Evolutionary conservation across 108 stramenopile species (phyloP).

Genomic region (Cyclotella cryptica): DNA sequence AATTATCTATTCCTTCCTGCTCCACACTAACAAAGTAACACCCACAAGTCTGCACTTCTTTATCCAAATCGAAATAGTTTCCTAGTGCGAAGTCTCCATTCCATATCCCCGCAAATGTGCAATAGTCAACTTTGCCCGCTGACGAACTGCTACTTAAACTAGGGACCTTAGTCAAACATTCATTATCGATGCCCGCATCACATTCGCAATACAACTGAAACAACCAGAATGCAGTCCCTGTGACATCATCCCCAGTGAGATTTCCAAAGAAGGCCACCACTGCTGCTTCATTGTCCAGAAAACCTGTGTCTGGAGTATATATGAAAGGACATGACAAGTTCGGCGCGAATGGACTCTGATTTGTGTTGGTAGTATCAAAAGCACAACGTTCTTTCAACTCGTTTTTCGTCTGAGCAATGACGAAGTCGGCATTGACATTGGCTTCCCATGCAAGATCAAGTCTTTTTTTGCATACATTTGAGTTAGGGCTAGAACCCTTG

Average conservation of each 20-base stretch:
- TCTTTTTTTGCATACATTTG: neutral
- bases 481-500: neutral
- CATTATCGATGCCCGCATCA: neutral
- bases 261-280: neutral
- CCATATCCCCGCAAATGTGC: conserved; percentile 22
- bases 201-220: conserved; percentile 22
- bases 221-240: neutral
- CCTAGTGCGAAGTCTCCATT: conserved; percentile 12
- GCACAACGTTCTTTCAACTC: neutral
- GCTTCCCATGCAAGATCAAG: conserved; percentile 13
- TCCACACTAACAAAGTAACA: conserved; percentile 4
- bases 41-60: conserved; percentile 19
- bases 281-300: neutral
- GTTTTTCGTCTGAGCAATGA: neutral
- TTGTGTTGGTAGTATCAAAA: conserved; percentile 6
- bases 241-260: neutral
- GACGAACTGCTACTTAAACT: neutral
- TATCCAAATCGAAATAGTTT: neutral
- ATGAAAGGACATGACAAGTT: conserved; percentile 16
- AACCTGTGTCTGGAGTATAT: conserved; percentile 7
- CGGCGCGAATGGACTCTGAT: neutral
- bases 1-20: neutral
- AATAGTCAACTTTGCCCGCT: conserved; percentile 4
- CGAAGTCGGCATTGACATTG: neutral
- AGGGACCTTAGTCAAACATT: conserved; percentile 5